Base-by-base conservation (phyloP, 2,329 filamentous ascomycete genomes). In the Chrysoporthe deuterocubensis region DNA sequence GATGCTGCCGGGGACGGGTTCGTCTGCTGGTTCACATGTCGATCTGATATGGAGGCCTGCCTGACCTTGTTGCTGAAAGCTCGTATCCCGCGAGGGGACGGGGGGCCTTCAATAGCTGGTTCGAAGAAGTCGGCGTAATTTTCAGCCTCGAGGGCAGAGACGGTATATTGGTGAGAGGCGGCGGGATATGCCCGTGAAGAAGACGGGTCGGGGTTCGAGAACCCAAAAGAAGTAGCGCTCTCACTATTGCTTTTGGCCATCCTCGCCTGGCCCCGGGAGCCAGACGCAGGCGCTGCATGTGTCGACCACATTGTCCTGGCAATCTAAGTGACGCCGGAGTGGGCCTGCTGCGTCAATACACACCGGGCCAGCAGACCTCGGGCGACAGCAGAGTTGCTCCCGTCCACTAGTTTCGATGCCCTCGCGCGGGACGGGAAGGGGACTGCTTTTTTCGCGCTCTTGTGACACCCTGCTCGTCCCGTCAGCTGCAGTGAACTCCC, bases 61-160 rank as follows among this genome's bases (percentile, higher is more conserved):
- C 84, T 87, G 82, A 88, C 84, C 77, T 89, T 85, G 75, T 85
- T 84, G 75, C 81, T 88, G 64, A 89, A 80, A 67, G 85, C 85
- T 71, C 87, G 84, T 72, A 89, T 82, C 70, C 82, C 83, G 73
- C 87, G 84, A 40, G 88, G 86, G 44, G 87, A 90, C 0, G 87
- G 87, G 52, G 87, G 87, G 21, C 85, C 85, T 72, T 90, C 86
- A 66, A 89, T 78, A 69, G 87, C 83, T 61, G 87, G 86, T 68
- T 84, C 86, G 67, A 90, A 77, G 65, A 86, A 79, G 67, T 85
- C 82, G 68, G 78, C 74, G 48, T 77, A 71, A 71, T 71, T 72
- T 65, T 72, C 68, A 43, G 69, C 57, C 66, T 73, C 71, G 67
- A 64, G 54, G 50, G 62, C 44, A 48, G 62, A 70, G 37, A 64